A percentile compares a stretch with the other conserved stretches of the same genome.
Conservation (phyloP, 306 rosid species). For the Sicyos baderoa region DNA sequence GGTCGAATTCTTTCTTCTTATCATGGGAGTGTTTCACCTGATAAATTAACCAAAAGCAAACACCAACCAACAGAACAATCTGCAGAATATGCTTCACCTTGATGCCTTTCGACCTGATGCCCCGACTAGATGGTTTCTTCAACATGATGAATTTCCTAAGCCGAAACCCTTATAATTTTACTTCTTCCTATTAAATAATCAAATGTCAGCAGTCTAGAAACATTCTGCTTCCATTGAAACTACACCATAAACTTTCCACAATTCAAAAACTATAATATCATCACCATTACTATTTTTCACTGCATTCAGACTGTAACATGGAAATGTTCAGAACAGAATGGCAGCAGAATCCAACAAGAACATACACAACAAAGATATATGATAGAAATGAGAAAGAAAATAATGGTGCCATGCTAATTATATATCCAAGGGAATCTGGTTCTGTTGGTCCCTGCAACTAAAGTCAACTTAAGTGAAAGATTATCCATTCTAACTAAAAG, state of each 20-base stretch:
- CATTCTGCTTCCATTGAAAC: neutral
- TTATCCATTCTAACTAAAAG: too few species aligned
- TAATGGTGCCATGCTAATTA: too few species aligned
- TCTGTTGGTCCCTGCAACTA: too few species aligned
- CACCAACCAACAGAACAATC: conserved; percentile 61
- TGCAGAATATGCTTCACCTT: conserved; percentile 73
- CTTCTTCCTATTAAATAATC: conserved; percentile 7
- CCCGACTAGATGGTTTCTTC: conserved; percentile 56
- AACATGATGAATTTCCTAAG: conserved; percentile 45
- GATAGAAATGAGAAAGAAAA: too few species aligned
- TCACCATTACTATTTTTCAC: neutral
- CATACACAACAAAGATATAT: too few species aligned
- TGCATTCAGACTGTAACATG: neutral
- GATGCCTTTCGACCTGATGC: conserved; percentile 60
- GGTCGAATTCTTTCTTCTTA: conserved; percentile 61
- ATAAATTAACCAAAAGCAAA: conserved; percentile 85
- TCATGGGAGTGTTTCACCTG: conserved; percentile 93
- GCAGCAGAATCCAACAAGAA: neutral
- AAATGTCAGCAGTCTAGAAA: conserved; percentile 1
- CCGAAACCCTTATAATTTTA: neutral
- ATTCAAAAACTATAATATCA: neutral
- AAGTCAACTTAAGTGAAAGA: too few species aligned
- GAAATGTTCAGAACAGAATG: neutral
- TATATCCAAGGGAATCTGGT: too few species aligned
- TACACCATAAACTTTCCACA: neutral